Evolutionary conservation across 2,329 filamentous ascomycete species (phyloP), one percentile per base, ranked within the genome.

Genomic region (Ceratocystis papillata): DNA sequence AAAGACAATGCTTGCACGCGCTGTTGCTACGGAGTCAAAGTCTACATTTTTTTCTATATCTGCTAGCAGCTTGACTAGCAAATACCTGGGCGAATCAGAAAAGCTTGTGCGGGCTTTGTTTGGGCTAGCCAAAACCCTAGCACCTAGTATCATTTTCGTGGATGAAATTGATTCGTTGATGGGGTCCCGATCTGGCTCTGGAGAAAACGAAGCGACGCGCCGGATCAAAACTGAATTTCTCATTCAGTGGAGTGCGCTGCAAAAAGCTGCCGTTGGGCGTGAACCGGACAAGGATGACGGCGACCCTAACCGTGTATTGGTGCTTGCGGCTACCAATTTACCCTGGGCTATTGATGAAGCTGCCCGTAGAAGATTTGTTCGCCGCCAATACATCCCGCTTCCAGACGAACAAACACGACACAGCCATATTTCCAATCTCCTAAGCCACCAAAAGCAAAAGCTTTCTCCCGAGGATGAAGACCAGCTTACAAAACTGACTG

Each of bases 321-420:
- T 99, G 0, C 82, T 99, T 45, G 94, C 94, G 0, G 94, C 94
- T 22, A 99, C 94, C 0, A 99, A 99, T 73, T 75, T 97, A 67
- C 94, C 94, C 0, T 99, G 94, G 94, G 91, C 92, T 44, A 97
- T 99, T 70, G 94, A 99, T 71, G 94, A 97, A 75, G 94, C 94
- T 28, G 94, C 94, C 0, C 82, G 94, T 67, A 81, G 94, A 66
- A 81, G 94, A 63, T 99, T 99, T 73, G 93, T 96, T 15, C 81
- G 94, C 69, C 83, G 94, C 67, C 94, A 97, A 75, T 99, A 99
- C 74, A 99, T 99, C 68, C 93, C 94, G 0, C 77, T 99, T 8
- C 94, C 94, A 0, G 94, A 97, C 73, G 83, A 86, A 10, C 83
- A 87, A 70, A 96, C 95, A 0, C 82, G 94, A 66, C 86, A 85